Evolutionary conservation across 768 basidiomycete genomes (phyloP), one percentile per base, ranked within the genome.

Genomic region (Panus rudis): DNA sequence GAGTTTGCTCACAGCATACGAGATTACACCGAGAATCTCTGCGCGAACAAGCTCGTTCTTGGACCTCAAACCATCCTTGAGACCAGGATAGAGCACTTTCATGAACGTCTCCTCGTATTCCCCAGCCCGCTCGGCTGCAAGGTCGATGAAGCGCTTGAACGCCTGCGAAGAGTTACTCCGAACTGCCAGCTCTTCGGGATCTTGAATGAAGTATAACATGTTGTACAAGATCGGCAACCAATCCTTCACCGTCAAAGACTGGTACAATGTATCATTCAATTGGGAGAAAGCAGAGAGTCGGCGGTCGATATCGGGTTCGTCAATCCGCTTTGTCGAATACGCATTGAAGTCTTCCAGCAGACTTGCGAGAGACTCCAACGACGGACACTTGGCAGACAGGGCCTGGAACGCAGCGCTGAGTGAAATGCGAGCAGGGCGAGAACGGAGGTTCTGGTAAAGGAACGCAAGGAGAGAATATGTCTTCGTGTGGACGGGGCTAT

Each of bases 251-350:
- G 75, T 68, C 3, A 92, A 57, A 0, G 66, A 61, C 38, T 57
- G 50, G 56, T 83, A 76, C 14, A 72, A 42, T 0, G 60, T 65
- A 48, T 92, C 91, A 60, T 92, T 94, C 38, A 98, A 65, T 11
- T 57, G 58, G 1, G 76, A 68, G 63, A 90, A 96, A 0, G 89
- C 92, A 1, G 63, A 59, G 2, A 98, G 67, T 2, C 96, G 83
- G 22, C 78, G 73, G 44, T 93, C 88, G 51, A 96, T 97, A 60
- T 98, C 91, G 2, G 92, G 88, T 56, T 98, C 92, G 44, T 94
- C 91, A 25, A 92, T 61, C 6, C 92, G 75, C 53, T 79, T 84
- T 1, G 62, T 61, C 1, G 92, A 94, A 57, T 83, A 99, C 0
- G 94, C 81, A 54, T 98, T 98, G 49, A 98, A 70, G 0, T 71